Evolutionary conservation across 202 grass and related monocot genomes (phyloP).

Genomic region (Elaeis oleifera): DNA sequence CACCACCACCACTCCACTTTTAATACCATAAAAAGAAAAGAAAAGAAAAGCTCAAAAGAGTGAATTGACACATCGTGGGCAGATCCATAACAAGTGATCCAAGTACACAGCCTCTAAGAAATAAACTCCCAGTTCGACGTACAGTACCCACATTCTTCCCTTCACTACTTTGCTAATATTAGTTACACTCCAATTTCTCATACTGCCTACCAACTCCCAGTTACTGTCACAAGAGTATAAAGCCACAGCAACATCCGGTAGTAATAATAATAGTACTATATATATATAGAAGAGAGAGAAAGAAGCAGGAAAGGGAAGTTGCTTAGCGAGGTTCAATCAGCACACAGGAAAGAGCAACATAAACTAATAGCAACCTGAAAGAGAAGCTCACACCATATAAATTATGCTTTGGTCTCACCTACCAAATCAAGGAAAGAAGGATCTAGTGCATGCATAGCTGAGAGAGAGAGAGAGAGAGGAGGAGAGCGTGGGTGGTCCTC

Average conservation of each 20-base stretch:
- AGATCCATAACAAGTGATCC: conserved; percentile 3
- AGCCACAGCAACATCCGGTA: no score
- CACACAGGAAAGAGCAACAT: not conserved
- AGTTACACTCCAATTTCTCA: no score
- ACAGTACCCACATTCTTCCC: no score
- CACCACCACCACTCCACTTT: conserved; percentile 15
- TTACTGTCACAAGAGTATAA: no score
- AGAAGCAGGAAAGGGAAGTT: no score
- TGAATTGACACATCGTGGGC: conserved; percentile 4
- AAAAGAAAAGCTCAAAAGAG: conserved; percentile 16
- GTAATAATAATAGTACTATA: no score
- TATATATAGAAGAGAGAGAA: no score
- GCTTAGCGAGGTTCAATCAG: no score
- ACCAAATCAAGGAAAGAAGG: conserved; percentile 4
- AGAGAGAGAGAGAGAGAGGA: not conserved
- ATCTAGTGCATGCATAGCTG: conserved; percentile 1
- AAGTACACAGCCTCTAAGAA: conserved; percentile 14
- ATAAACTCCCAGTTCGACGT: no score
- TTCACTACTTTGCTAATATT: no score
- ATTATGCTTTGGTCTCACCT: conserved; percentile 26
- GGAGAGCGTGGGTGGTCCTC: no score
- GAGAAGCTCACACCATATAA: conserved; percentile 34
- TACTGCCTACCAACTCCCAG: no score
- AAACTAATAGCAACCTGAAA: not conserved
- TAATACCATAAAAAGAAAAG: conserved; percentile 68